A percentile compares a stretch with the other conserved stretches of the same genome.
phyloP scores from a whole-genome alignment of 495 filamentous ascomycete genomes.

The Trichoderma gamsii region DNA sequence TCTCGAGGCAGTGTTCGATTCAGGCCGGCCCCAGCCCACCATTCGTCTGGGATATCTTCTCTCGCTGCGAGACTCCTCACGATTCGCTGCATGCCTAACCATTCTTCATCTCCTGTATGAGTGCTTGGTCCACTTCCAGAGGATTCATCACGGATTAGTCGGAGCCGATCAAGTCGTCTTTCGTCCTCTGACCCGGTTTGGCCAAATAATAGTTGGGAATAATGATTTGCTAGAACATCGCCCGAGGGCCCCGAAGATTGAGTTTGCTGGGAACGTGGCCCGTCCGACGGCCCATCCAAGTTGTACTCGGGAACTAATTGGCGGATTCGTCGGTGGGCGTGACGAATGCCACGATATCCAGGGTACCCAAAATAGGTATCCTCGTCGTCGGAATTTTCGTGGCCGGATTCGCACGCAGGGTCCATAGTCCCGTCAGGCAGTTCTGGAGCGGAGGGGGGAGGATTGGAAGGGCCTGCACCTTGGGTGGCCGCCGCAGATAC shows the following conservation, averaged over 20 bases:
- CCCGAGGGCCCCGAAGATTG: neutral
- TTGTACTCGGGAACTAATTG: conserved; percentile 5
- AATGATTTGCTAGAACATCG: neutral
- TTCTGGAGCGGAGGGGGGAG: conserved; percentile 31
- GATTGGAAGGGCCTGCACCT: conserved; percentile 30
- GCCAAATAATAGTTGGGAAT: neutral
- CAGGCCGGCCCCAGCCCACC: conserved; percentile 70
- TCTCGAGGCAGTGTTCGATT: conserved; percentile 51
- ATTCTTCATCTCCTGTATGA: conserved; percentile 38
- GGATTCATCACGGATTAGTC: neutral
- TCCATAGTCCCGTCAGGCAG: conserved; percentile 28
- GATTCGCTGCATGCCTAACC: conserved; percentile 61
- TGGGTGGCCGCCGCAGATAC: conserved; percentile 55
- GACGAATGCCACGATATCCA: neutral
- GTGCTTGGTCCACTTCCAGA: neutral
- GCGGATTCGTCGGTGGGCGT: neutral
- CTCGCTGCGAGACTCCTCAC: conserved; percentile 58
- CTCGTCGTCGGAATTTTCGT: conserved; percentile 32
- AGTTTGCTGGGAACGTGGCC: neutral
- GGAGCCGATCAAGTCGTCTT: neutral
- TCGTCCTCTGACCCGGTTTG: conserved; percentile 23
- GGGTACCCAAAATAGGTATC: conserved; percentile 22
- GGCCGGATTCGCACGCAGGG: conserved; percentile 36
- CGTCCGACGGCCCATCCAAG: conserved; percentile 4
- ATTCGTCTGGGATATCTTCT: conserved; percentile 68